Evolutionary conservation across 306 rosid genomes (phyloP), one percentile per base, ranked within the genome.

Genomic region (peach (Prunus persica)): DNA sequence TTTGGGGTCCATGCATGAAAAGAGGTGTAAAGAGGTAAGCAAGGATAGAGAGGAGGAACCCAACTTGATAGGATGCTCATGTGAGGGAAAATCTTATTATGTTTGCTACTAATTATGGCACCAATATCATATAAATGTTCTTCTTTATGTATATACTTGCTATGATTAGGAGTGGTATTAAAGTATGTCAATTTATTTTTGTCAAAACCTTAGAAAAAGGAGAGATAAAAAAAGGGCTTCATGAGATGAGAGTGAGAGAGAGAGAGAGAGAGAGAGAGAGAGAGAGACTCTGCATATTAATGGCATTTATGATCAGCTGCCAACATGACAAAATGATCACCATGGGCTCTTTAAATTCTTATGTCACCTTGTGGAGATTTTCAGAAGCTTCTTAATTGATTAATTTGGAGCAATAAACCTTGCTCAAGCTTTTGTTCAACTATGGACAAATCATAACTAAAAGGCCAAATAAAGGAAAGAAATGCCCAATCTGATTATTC

Each of bases 101-200:
- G 87, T 85, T 84, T 82, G 84, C 74, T 65, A 30, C 89, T 84
- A 84, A 92, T 90, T 83, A 92, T 90, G 82, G 47, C 86, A 76
- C 56, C 56, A 20, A 34, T 84, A 83, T 81, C 87, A 79, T 78
- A 79, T 79, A 72, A 6, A 5, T 60, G 0, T 65, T 0, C 34
- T 8, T 19, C 75, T 62, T 81, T 15, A 67, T 79, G 6, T 67
- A 73, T 28, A 76, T 67, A 28, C 69, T 77, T 62, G 73, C 47
- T 81, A 86, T 89, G 77, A 93, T 93, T 85, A 89, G 90, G 65
- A 90, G 92, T 86, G 88, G 89, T 68, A 85, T 87, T 81, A 65
- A 87, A 89, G 89, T 78, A 76, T 79, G 67, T 20, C 63, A 79
- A 79, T 71, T 71, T 60, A 6, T 45, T 79, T 65, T 79, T 79